Base-by-base conservation (phyloP, 1,284 basidiomycete genomes). In the Marasmius sp. region DNA sequence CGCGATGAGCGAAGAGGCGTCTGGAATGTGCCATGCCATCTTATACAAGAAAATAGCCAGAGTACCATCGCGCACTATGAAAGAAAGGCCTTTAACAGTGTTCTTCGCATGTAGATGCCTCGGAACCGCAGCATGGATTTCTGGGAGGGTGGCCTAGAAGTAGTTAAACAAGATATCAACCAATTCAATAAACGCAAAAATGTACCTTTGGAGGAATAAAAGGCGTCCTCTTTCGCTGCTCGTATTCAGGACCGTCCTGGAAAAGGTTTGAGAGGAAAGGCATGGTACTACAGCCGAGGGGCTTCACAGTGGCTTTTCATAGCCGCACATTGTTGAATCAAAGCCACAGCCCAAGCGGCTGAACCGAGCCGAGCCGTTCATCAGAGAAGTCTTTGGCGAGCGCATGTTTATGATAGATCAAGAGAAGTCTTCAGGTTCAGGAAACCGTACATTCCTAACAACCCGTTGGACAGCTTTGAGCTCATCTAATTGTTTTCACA, bases 101-200 rank as follows among this genome's bases (percentile, higher is more conserved):
- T 38, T 56, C 43, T 61, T 61, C 14, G 53, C 27, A 36, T 47
- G 61, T 6, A 61, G 20, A 8, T 57, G 33, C 36, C 53, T 47
- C 11, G 63, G 63, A 20, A 64, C 34, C 0, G 47, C 47, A 18
- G 60, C 43, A 38, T 50, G 53, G 45, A 64, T 37, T 36, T 61
- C 60, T 9, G 59, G 27, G 36, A 58, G 48, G 37, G 63, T 59
- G 7, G 61, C 43, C 52, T 63, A 34, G 14, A 71, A 43, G 67
- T 66, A 6, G 74, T 73, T 59, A 74, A 75, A 59, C 73, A 72
- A 27, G 5, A 33, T 7, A 12, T 33, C 22, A 7, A 8, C 5
- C 27, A 9, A 7, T 20, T 34, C 16, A 52, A 7, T 52, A 33
- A 34, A 27, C 5, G 18, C n/a, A 18, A 37, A 36, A 12, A 27